Evolutionary conservation across 441 rosid species (phyloP), one percentile per base, ranked within the genome.

Genomic region (Adansonia grandidieri): DNA sequence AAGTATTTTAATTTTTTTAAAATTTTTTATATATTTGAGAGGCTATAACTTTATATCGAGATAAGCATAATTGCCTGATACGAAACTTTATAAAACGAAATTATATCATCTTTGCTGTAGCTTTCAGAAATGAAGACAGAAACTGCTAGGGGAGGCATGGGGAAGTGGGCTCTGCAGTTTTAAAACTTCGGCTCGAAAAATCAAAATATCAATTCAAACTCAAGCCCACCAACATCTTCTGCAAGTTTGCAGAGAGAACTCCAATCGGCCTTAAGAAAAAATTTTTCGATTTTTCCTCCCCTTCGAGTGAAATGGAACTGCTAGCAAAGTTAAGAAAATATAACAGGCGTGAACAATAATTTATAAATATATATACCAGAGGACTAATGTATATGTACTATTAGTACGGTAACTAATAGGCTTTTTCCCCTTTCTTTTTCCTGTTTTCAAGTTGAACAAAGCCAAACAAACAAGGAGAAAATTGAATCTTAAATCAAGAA

Each of bases 191-290:
- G 50, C 40, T 54, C 0, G 37, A 32, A 32, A 54, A n/a, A 37
- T 72, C 64, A 37, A 51, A 72, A 72, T 17, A 53, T 54, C 17
- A 50, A 71, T 32, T 53, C n/a, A 71, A 50, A 37, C 47, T 51
- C 3, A 32, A 28, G 61, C 74, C 74, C 24, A 17, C 75, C 62
- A 72, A 54, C 75, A 72, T 72, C 75, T 32, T 53, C 75, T 72
- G 64, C 64, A 72, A 54, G 14, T 42, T 54, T 24, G 32, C 75
- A 72, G 75, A n/a, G 63, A 9, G 48, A 72, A 54, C n/a, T 54
- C 50, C 15, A 54, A 54, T 32, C 17, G 50, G 22, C 50, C 19
- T 53, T 62, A 4, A 32, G 9, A 17, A 2, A n/a, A 62, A 62
- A 24, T 11, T 24, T 24, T 6, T 70, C 22, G 61, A 51, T 15